These are phyloP conservation scores for Novymonas esmeraldas DNA, from an alignment of 208 protist genomes.

Conservation along the genomic window DNA sequence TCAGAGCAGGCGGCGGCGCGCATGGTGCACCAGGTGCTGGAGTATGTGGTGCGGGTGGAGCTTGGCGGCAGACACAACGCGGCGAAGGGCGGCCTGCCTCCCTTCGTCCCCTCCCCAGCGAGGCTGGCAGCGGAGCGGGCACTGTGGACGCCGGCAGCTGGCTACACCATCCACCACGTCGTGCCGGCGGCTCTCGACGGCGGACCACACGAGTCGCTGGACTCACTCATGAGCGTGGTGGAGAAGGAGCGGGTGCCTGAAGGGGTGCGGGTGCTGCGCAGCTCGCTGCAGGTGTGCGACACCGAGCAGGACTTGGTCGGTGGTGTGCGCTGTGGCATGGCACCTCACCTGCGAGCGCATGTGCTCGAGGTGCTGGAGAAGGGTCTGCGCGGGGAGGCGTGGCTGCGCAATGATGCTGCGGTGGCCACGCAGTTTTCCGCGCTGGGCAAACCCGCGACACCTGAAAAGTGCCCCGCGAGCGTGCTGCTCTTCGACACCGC, in stretches of 20 bases:
- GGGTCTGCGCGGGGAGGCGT: conserved; percentile 49
- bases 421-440: conserved; percentile 10
- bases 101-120: conserved; percentile 23
- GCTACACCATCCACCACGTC: conserved; percentile 43
- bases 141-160: conserved; percentile 30
- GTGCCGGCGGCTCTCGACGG: conserved; percentile 23
- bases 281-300: conserved; percentile 48
- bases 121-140: conserved; percentile 47
- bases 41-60: conserved; percentile 62
- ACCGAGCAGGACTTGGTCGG: conserved; percentile 55
- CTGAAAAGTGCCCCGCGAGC: conserved; percentile 25
- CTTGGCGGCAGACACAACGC: conserved; percentile 71
- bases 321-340: conserved; percentile 45
- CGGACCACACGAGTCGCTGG: conserved; percentile 10
- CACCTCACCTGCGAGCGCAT: conserved; percentile 51
- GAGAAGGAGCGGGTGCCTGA: conserved; percentile 39
- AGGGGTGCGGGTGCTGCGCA: conserved; percentile 46
- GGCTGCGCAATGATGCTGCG: conserved; percentile 23
- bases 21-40: conserved; percentile 55
- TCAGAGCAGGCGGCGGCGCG: conserved; percentile 35
- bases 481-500: conserved; percentile 22
- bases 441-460: conserved; percentile 23
- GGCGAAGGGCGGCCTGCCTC: conserved; percentile 25
- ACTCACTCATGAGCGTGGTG: conserved; percentile 25
- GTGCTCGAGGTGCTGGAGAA: conserved; percentile 44